Conservation (phyloP, 768 basidiomycete genomes). For the Podaxis carcinomalis region DNA sequence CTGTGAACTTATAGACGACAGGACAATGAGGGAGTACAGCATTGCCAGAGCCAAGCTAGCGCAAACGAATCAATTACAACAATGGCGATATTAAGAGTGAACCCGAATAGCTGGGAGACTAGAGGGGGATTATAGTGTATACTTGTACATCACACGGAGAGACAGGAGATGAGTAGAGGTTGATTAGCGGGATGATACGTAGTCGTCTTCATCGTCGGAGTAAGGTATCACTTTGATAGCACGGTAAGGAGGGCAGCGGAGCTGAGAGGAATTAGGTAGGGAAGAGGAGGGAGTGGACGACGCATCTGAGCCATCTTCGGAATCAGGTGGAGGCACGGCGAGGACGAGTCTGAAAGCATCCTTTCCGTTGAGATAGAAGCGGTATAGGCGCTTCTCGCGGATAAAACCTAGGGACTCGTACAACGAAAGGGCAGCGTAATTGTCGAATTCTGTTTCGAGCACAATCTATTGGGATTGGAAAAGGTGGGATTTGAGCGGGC, state of each 20-base stretch:
- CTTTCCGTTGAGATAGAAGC: constrained; percentile 97
- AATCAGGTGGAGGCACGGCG: constrained; percentile 40
- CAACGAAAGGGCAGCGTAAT: constrained; percentile 78
- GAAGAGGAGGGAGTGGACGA: constrained; percentile 19
- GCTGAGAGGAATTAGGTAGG: constrained; percentile 12
- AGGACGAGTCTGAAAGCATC: constrained; percentile 88
- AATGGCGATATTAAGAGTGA: not conserved
- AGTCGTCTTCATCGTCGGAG: constrained; percentile 39
- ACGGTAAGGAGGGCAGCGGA: constrained; percentile 28
- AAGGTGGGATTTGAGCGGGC: constrained; percentile 8
- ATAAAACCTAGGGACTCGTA: constrained; percentile 95
- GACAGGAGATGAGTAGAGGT: not conserved
- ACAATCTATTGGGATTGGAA: constrained; percentile 54
- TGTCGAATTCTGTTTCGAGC: constrained; percentile 96
- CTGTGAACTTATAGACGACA: not conserved
- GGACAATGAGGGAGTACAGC: not conserved
- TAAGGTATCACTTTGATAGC: constrained; percentile 42
- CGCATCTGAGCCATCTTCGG: constrained; percentile 29
- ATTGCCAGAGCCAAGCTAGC: not conserved
- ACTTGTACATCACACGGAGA: not conserved
- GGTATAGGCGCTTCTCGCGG: constrained; percentile 87
- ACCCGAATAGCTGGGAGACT: not conserved
- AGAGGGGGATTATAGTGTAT: not conserved
- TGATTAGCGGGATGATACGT: constrained; percentile 30
- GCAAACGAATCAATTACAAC: not conserved